Conservation (phyloP, 305 asterid species). For the Withania somnifera region DNA sequence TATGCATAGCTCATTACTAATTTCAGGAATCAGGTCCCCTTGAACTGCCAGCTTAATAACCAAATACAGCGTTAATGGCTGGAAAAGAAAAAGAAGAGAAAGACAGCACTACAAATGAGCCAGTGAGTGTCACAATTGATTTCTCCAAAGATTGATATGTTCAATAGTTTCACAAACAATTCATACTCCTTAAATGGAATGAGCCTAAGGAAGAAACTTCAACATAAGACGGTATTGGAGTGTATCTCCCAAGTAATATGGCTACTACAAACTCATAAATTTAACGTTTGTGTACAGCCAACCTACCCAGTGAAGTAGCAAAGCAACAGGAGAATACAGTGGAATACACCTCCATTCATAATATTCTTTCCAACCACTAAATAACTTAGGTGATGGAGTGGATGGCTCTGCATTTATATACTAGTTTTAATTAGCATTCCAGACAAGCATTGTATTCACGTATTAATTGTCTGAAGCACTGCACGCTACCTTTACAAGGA, state of each 20-base stretch:
- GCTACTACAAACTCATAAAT: not conserved
- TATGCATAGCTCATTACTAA: constrained; percentile 37
- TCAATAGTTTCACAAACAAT: not conserved
- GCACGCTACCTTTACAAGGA: constrained; percentile 68
- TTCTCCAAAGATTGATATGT: not conserved
- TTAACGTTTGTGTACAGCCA: not conserved
- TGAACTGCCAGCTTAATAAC: constrained; percentile 47
- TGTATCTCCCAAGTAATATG: not conserved
- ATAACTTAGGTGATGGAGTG: constrained; percentile 23
- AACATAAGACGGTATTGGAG: not conserved
- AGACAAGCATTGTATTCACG: not conserved
- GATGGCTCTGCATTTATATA: constrained; percentile 38
- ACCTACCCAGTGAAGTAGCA: constrained; percentile 92
- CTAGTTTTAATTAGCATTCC: not conserved
- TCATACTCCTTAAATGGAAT: not conserved
- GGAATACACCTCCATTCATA: constrained; percentile 90
- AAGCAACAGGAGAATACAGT: constrained; percentile 64
- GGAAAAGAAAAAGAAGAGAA: constrained; percentile 17
- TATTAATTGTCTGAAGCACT: not conserved
- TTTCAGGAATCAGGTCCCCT: constrained; percentile 37
- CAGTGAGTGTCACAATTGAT: not conserved
- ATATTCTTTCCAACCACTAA: constrained; percentile 68
- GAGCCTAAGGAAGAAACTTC: not conserved
- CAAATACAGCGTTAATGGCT: constrained; percentile 75
- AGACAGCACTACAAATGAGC: not conserved